phyloP scores from a whole-genome alignment of 176 grass and related monocot species.

The Musa itinerans region DNA sequence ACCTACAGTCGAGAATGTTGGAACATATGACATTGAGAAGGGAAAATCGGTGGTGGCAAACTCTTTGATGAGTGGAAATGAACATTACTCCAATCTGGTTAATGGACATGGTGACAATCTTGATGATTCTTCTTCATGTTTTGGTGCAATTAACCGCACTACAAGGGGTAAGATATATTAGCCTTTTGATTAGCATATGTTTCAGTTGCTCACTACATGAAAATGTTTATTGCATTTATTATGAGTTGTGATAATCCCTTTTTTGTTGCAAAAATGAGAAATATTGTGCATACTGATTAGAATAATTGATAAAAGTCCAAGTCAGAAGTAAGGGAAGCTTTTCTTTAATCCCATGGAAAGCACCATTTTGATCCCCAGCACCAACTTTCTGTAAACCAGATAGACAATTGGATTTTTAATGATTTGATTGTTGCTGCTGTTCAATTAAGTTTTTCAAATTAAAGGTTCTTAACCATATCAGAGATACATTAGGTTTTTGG shows the following conservation, averaged over 20 bases:
- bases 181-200: not conserved
- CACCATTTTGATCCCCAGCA: too few species aligned
- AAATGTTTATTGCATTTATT: not conserved
- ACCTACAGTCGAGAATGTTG: conserved; percentile 18
- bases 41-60: conserved; percentile 18
- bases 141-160: conserved; percentile 33
- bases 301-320: too few species aligned
- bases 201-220: not conserved
- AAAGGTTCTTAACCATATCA: not conserved
- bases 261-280: too few species aligned
- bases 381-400: too few species aligned
- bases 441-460: too few species aligned
- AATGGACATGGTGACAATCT: conserved; percentile 35
- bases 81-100: conserved; percentile 27
- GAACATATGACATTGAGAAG: conserved; percentile 26
- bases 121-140: conserved; percentile 43
- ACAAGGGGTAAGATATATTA: conserved; percentile 43
- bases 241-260: too few species aligned
- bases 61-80: conserved; percentile 30
- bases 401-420: too few species aligned
- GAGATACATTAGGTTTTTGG: not conserved
- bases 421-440: too few species aligned
- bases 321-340: too few species aligned
- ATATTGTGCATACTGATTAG: too few species aligned
- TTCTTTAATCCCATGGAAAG: too few species aligned